A percentile compares a stretch with the other conserved stretches of the same genome.
These are phyloP conservation scores for Debaryomyces coudertii DNA, from an alignment of 1,139 yeast genomes.

Conservation along the genomic window DNA sequence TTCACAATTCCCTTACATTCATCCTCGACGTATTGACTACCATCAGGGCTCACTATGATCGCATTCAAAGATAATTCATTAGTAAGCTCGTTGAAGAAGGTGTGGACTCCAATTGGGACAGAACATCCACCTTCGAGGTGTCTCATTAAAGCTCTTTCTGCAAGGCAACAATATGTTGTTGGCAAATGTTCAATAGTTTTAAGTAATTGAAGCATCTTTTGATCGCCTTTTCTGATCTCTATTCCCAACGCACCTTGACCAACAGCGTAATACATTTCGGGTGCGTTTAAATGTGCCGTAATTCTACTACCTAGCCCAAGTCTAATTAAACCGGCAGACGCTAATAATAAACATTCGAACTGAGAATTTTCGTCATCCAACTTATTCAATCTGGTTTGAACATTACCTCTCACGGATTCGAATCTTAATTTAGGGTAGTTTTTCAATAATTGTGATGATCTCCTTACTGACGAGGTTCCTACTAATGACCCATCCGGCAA, in stretches of 20 bases:
- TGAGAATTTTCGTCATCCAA: conserved; percentile 71
- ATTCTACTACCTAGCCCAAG: conserved; percentile 73
- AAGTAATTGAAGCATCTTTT: conserved; percentile 58
- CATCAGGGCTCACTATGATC: conserved; percentile 85
- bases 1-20: conserved; percentile 37
- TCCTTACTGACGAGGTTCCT: conserved; percentile 91
- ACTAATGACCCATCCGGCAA: conserved; percentile 85
- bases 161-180: conserved; percentile 78
- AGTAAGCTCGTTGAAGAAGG: conserved; percentile 52
- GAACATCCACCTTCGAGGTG: conserved; percentile 96
- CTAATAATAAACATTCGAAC: conserved; percentile 78
- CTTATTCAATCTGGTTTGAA: conserved; percentile 79
- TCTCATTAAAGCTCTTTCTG: conserved; percentile 87
- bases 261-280: conserved; percentile 92
- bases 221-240: conserved; percentile 78
- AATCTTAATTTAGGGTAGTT: conserved; percentile 46
- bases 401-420: conserved; percentile 86
- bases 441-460: conserved; percentile 68
- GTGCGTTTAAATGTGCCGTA: conserved; percentile 67
- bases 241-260: conserved; percentile 98
- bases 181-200: conserved; percentile 65
- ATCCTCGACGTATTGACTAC: conserved; percentile 66
- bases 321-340: conserved; percentile 88
- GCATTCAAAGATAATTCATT: conserved; percentile 59
- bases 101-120: conserved; percentile 90